Evolutionary conservation across 768 basidiomycete genomes (phyloP).

Genomic region (Mycena belliarum): DNA sequence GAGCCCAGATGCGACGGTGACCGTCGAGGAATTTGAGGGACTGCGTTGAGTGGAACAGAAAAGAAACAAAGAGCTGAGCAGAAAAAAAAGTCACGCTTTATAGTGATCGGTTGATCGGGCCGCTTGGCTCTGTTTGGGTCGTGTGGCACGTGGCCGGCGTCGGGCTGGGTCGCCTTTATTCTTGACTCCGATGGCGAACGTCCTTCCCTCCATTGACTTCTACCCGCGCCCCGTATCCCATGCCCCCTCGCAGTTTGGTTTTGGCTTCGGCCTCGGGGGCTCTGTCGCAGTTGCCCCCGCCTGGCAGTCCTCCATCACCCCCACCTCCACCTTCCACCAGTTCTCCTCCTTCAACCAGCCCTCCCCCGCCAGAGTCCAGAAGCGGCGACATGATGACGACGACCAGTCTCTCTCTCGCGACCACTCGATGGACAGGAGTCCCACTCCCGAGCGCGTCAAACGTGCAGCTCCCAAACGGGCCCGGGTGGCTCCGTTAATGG

Average conservation of each 20-base stretch:
- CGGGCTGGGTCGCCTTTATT: not conserved
- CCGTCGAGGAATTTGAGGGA: no score
- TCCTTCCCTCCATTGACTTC: slow-evolving; percentile 18
- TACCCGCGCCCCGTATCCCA: slow-evolving; percentile 27
- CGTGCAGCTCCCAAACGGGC: slow-evolving; percentile 70
- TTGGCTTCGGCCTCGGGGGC: slow-evolving; percentile 66
- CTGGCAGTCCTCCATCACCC: slow-evolving; percentile 49
- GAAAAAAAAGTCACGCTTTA: slow-evolving; percentile 11
- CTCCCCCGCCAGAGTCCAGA: slow-evolving; percentile 45
- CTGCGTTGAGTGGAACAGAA: no score
- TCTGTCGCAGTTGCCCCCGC: slow-evolving; percentile 44
- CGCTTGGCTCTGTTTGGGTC: not conserved
- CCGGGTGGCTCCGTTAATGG: slow-evolving; percentile 40
- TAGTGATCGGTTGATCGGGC: slow-evolving; percentile 3
- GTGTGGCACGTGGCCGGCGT: not conserved
- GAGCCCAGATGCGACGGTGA: no score
- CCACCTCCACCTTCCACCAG: slow-evolving; percentile 55
- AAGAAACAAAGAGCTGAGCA: slow-evolving; percentile 10
- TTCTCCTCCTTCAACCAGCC: slow-evolving; percentile 49
- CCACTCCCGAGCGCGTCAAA: slow-evolving; percentile 78
- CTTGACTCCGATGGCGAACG: slow-evolving; percentile 19
- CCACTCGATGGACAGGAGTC: slow-evolving; percentile 82
- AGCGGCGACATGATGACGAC: slow-evolving; percentile 77
- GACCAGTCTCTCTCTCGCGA: slow-evolving; percentile 51
- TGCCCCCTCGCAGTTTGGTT: slow-evolving; percentile 63